phyloP scores from a whole-genome alignment of 2,329 filamentous ascomycete species.

The Alternaria ethzedia region DNA sequence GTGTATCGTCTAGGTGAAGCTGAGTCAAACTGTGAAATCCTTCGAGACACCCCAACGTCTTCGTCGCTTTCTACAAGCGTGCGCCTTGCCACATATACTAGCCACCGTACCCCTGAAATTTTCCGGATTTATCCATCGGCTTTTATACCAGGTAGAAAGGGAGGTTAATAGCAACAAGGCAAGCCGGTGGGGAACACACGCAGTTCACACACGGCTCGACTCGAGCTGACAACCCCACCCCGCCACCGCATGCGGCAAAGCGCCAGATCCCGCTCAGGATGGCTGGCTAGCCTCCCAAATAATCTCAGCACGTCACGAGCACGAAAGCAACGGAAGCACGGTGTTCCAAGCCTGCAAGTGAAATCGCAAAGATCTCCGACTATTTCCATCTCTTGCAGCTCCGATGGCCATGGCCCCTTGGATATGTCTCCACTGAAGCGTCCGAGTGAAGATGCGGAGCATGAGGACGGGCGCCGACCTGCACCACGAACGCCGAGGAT shows the following conservation, averaged over 20 bases:
- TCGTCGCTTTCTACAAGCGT: neutral
- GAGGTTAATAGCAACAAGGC: neutral
- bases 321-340: neutral
- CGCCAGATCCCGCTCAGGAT: neutral
- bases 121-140: neutral
- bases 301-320: constrained; percentile 8
- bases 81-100: neutral
- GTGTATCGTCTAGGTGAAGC: neutral
- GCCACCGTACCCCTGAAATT: neutral
- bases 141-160: neutral
- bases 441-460: constrained; percentile 37
- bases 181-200: neutral
- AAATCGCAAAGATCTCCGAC: constrained; percentile 14
- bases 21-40: neutral
- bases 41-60: neutral
- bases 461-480: constrained; percentile 35
- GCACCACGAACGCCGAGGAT: constrained; percentile 33
- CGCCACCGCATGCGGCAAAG: neutral
- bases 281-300: constrained; percentile 2
- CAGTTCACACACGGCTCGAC: neutral
- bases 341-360: neutral
- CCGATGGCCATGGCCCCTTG: constrained; percentile 65
- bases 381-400: constrained; percentile 6
- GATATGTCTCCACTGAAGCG: constrained; percentile 65
- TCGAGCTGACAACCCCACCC: neutral